These are phyloP conservation scores for Raddia guianensis DNA, from an alignment of 176 grass and related monocot species.

Conservation along the genomic window DNA sequence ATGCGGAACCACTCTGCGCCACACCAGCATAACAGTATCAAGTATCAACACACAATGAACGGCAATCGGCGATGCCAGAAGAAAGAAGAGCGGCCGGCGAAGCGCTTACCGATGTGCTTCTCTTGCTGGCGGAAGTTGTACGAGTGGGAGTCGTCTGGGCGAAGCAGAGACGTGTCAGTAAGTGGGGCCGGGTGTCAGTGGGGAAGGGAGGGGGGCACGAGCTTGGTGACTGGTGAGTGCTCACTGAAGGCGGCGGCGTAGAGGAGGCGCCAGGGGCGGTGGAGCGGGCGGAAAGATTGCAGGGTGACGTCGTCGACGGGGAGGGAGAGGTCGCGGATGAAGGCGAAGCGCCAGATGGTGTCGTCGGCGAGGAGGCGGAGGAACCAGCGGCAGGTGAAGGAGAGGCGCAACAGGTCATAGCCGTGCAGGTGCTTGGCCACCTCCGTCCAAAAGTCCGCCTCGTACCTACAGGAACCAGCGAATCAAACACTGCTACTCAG, in stretches of 20 bases:
- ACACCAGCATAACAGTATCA: background rate
- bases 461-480: conserved; percentile 53
- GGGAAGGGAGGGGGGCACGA: no score
- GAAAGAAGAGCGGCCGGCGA: background rate
- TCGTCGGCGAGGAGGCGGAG: conserved; percentile 63
- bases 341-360: conserved; percentile 78
- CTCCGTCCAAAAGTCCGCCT: conserved; percentile 89
- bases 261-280: conserved; percentile 72
- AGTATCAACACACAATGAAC: background rate
- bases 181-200: conserved; percentile 21
- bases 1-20: conserved; percentile 72
- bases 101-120: conserved; percentile 72
- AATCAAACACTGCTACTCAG: background rate
- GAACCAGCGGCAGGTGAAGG: conserved; percentile 70
- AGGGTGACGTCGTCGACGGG: background rate
- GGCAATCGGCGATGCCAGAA: background rate
- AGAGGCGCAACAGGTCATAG: conserved; percentile 64
- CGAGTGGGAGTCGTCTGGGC: conserved; percentile 71
- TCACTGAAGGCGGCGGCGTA: conserved; percentile 75
- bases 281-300: conserved; percentile 34
- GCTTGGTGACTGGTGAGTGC: conserved; percentile 31
- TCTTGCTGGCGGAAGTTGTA: conserved; percentile 57
- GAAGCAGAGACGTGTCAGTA: conserved; percentile 40
- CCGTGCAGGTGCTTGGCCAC: conserved; percentile 83
- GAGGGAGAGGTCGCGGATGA: conserved; percentile 77